Conservation (phyloP, 768 basidiomycete species). For the Coprinopsis sp. region DNA sequence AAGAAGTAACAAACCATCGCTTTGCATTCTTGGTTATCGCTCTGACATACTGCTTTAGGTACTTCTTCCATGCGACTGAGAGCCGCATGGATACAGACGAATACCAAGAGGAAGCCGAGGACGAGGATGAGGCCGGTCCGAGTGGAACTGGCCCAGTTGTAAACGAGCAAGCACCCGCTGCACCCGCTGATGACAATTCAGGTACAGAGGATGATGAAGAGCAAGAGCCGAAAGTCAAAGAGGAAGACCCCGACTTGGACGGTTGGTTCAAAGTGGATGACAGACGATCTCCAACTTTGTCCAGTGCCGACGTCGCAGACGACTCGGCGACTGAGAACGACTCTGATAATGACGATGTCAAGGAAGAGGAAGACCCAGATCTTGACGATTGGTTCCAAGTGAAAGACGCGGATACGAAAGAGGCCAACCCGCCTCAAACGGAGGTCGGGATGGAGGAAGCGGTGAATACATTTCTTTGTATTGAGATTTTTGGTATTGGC, state of each 20-base stretch:
- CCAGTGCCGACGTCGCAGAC: conserved; percentile 32
- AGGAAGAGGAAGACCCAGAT: conserved; percentile 20
- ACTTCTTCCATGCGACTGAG: conserved; percentile 72
- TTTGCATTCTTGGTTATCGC: not conserved
- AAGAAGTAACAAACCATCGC: conserved; percentile 49
- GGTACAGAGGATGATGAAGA: conserved; percentile 51
- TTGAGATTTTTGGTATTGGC: not conserved
- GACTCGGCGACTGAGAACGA: conserved; percentile 64
- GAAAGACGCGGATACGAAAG: conserved; percentile 15
- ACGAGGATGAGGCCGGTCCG: conserved; percentile 19
- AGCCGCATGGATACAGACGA: conserved; percentile 45
- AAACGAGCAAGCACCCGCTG: conserved; percentile 20
- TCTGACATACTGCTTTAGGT: conserved; percentile 37
- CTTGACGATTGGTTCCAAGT: conserved; percentile 39
- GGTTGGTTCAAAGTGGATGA: conserved; percentile 55
- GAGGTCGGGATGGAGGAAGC: conserved; percentile 11
- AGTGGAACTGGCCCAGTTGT: conserved; percentile 21
- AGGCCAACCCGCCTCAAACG: conserved; percentile 5
- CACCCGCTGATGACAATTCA: conserved; percentile 47
- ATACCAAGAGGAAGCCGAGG: conserved; percentile 42
- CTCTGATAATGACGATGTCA: conserved; percentile 61
- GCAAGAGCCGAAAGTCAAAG: conserved; percentile 14
- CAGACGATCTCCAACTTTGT: conserved; percentile 20
- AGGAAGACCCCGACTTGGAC: not conserved
- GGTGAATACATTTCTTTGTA: conserved; percentile 3